Conservation (phyloP, 1,284 basidiomycete genomes). For the Leccinum subspadiceum region DNA sequence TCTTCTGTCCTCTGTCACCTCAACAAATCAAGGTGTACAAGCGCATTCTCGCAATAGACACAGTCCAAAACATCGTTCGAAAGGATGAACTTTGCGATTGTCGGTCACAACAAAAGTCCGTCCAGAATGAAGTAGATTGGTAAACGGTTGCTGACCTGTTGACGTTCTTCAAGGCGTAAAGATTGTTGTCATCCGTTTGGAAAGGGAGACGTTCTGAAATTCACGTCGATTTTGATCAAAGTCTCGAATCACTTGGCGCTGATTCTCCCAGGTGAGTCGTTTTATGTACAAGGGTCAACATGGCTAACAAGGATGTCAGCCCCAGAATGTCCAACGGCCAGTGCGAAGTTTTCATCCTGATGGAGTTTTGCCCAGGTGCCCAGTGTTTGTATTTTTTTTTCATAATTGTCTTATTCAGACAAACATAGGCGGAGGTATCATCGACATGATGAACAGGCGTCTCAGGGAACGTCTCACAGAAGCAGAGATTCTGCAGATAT, state of each 20-base stretch:
- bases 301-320: constrained; percentile 36
- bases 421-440: constrained; percentile 86
- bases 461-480: constrained; percentile 92
- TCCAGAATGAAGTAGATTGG: constrained; percentile 5
- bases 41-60: constrained; percentile 56
- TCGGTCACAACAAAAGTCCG: constrained; percentile 54
- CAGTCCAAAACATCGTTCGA: constrained; percentile 64
- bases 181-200: constrained; percentile 64
- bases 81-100: constrained; percentile 75
- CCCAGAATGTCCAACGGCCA: constrained; percentile 72
- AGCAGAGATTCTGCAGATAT: constrained; percentile 95
- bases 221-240: constrained; percentile 77
- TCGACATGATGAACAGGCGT: constrained; percentile 98
- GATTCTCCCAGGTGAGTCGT: constrained; percentile 64
- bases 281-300: not conserved
- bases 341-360: constrained; percentile 97
- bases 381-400: constrained; percentile 16
- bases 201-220: constrained; percentile 65
- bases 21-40: constrained; percentile 72
- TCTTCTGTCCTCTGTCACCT: constrained; percentile 79
- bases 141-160: constrained; percentile 7
- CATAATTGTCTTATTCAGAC: constrained; percentile 9
- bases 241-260: constrained; percentile 83
- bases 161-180: constrained; percentile 47
- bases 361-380: constrained; percentile 88